Percentiles rank a stretch among this genome's conserved stretches.
Conservation (phyloP, 2,329 filamentous ascomycete species). For the Botryotinia narcissicola region DNA sequence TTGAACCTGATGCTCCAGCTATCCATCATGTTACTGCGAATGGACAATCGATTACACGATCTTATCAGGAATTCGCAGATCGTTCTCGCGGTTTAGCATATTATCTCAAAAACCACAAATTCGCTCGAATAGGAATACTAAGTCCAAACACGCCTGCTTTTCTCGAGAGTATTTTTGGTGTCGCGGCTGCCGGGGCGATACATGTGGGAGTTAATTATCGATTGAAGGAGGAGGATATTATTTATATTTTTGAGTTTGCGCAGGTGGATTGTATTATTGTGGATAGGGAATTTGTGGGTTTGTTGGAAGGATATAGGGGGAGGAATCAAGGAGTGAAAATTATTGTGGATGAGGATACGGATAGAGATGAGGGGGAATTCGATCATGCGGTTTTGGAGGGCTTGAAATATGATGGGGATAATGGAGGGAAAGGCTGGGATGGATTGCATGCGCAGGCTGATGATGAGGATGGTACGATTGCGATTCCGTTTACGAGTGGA, state of each 20-base stretch:
- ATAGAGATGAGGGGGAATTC: constrained; percentile 74
- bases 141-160: constrained; percentile 94
- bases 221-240: constrained; percentile 79
- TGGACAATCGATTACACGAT: constrained; percentile 68
- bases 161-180: constrained; percentile 83
- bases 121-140: constrained; percentile 78
- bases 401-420: constrained; percentile 64
- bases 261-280: constrained; percentile 86
- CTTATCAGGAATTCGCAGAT: constrained; percentile 79
- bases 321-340: constrained; percentile 63
- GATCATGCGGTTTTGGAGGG: constrained; percentile 83
- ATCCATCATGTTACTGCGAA: constrained; percentile 85
- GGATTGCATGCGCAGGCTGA: constrained; percentile 67
- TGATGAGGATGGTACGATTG: constrained; percentile 78
- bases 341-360: constrained; percentile 79
- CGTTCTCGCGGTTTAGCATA: constrained; percentile 86
- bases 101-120: constrained; percentile 72
- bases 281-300: constrained; percentile 71
- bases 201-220: constrained; percentile 73
- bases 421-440: constrained; percentile 70
- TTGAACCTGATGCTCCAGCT: constrained; percentile 82
- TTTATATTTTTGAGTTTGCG: constrained; percentile 85
- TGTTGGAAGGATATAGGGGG: constrained; percentile 66
- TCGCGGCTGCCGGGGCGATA: constrained; percentile 76
- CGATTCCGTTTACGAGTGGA: constrained; percentile 89